Base-by-base conservation (phyloP, 495 filamentous ascomycete genomes). In the Bacidia rubella region DNA sequence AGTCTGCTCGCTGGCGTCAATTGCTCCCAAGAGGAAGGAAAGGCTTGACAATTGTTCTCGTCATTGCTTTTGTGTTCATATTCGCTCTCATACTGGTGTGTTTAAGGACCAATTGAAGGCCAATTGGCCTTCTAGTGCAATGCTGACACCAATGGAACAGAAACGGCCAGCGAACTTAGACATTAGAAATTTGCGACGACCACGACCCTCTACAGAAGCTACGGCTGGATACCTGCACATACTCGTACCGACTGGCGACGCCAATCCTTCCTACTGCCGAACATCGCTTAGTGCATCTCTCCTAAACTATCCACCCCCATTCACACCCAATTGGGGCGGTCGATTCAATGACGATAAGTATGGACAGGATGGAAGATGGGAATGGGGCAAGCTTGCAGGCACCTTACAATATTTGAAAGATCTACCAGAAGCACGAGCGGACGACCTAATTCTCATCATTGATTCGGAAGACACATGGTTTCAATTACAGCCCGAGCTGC, bases 391-490 rank as follows among this genome's bases (percentile, higher is more conserved):
- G 51, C 67, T 80, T 17, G 61, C 61, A 1, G 71, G 73, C 17
- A 68, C 76, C 20, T 67, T 72, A 47, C 65, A 76, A 12, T 83
- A 76, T 58, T 63, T 85, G 20, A 68, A 65, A 20, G 65, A 71
- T 26, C 66, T 63, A 24, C 66, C 70, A 38, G 60, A 70, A 40
- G 65, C 76, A 26, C 65, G 68, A 25, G 74, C 78, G 39, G 65
- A 74, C 12, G 81, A 84, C 63, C 57, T 85, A 39, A 73, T 82
- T 0, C 59, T 85, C 51, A 60, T 83, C 38, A 68, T 78, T 0
- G 79, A 82, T 60, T 73, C 71, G 15, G 59, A 68, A 27, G 77
- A 83, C 53, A 65, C 70, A 0, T 77, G 76, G 67, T 81, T 85
- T 60, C 80, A 85, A 60, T 62, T 83, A 25, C 77, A 75, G 1